These are phyloP conservation scores for Chlorencoelia australis DNA, from an alignment of 2,329 filamentous ascomycete species.

Conservation along the genomic window DNA sequence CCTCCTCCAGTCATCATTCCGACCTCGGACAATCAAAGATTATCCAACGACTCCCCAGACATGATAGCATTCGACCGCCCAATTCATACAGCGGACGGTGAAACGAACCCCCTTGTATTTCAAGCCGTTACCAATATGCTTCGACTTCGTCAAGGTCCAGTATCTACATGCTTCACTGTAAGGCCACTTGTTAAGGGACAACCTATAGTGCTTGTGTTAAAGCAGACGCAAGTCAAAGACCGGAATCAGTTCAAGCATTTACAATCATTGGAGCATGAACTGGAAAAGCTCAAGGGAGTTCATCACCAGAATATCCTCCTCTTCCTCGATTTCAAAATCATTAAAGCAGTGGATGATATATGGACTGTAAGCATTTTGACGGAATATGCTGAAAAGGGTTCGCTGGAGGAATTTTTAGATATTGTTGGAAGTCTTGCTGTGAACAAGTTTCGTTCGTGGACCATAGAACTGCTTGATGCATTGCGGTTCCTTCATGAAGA, in stretches of 20 bases:
- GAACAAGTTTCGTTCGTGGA: constrained; percentile 75
- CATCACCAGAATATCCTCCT: constrained; percentile 69
- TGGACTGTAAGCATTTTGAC: constrained; percentile 71
- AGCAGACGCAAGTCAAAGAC: constrained; percentile 53
- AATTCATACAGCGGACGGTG: constrained; percentile 51
- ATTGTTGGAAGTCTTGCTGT: constrained; percentile 65
- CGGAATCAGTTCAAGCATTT: constrained; percentile 60
- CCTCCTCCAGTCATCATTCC: constrained; percentile 22
- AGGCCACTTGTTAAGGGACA: constrained; percentile 49
- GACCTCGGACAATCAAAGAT: constrained; percentile 17
- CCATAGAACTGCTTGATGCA: constrained; percentile 82
- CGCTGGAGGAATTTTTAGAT: constrained; percentile 72
- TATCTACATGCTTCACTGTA: constrained; percentile 62
- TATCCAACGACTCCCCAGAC: constrained; percentile 21
- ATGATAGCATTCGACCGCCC: constrained; percentile 46
- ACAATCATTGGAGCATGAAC: constrained; percentile 62
- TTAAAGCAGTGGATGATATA: constrained; percentile 39
- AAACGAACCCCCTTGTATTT: constrained; percentile 57
- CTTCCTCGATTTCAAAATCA: constrained; percentile 75
- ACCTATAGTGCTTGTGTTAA: constrained; percentile 56
- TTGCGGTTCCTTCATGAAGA: constrained; percentile 72
- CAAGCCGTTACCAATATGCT: constrained; percentile 61
- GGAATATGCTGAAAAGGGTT: constrained; percentile 72
- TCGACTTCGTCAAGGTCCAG: constrained; percentile 52
- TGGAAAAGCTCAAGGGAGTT: constrained; percentile 66